Percentiles rank a stretch among this genome's conserved stretches.
Conservation (phyloP, 495 filamentous ascomycete genomes). For the Viridothelium virens region DNA sequence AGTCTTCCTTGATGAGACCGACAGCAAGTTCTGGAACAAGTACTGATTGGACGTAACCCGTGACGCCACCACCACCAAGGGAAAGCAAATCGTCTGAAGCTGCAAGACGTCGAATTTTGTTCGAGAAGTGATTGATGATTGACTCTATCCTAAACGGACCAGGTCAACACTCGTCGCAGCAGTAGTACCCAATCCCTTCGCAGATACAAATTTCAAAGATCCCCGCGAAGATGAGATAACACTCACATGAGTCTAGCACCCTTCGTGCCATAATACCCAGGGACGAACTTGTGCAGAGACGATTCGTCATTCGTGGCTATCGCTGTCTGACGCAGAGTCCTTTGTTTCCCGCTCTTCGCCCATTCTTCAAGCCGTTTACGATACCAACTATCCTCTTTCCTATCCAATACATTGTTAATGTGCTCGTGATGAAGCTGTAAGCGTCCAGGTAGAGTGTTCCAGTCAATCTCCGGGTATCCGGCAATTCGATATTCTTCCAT, state of each 20-base stretch:
- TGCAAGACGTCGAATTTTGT: constrained; percentile 3
- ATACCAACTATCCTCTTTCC: constrained; percentile 1
- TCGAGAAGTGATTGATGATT: neutral
- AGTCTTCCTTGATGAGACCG: constrained; percentile 4
- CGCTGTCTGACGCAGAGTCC: constrained; percentile 3
- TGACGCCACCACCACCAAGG: neutral
- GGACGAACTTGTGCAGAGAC: constrained; percentile 5
- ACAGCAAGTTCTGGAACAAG: constrained; percentile 5
- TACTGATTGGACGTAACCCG: neutral
- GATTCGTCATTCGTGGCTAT: constrained; percentile 3
- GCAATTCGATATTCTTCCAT: neutral
- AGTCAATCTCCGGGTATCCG: constrained; percentile 1
- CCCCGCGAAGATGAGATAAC: neutral
- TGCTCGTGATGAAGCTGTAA: neutral
- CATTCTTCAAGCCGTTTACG: neutral
- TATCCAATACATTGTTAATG: neutral
- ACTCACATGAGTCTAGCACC: neutral
- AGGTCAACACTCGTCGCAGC: neutral
- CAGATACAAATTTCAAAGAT: neutral
- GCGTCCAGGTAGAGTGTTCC: neutral
- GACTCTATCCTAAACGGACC: neutral
- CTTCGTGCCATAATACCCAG: constrained; percentile 7
- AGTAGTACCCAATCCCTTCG: neutral
- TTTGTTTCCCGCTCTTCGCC: neutral
- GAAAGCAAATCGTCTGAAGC: constrained; percentile 4